A percentile compares a stretch with the other conserved stretches of the same genome.
Evolutionary conservation across 192 early-diverging fungal species (phyloP).

Genomic region (Linnemannia hyalina): DNA sequence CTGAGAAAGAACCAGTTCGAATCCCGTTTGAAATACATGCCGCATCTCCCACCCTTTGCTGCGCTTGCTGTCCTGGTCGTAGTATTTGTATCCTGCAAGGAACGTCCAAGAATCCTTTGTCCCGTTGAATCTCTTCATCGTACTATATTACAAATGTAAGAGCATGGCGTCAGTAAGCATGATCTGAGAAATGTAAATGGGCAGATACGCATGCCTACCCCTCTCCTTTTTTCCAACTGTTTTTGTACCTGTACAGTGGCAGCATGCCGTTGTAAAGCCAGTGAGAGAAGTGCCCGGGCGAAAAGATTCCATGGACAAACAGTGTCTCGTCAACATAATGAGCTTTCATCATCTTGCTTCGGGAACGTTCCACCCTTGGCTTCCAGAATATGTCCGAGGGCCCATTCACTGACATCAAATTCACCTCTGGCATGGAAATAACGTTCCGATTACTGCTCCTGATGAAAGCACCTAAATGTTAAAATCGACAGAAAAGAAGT

Average conservation of each 20-base stretch:
- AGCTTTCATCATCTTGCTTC: neutral
- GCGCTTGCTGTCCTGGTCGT: neutral
- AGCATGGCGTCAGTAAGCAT: too few relatives aligned
- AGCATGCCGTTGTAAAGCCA: constrained; percentile 59
- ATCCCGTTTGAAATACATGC: constrained; percentile 25
- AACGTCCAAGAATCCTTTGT: constrained; percentile 32
- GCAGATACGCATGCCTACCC: too few relatives aligned
- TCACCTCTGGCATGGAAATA: neutral
- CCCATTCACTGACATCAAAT: constrained; percentile 12
- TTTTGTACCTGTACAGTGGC: constrained; percentile 44
- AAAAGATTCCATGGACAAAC: constrained; percentile 57
- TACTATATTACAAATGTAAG: constrained; percentile 7
- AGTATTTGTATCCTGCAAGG: neutral
- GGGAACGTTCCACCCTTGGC: neutral
- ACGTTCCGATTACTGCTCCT: neutral
- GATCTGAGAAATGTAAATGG: too few relatives aligned
- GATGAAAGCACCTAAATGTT: constrained; percentile 7
- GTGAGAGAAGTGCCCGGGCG: constrained; percentile 59
- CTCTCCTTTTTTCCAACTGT: too few relatives aligned
- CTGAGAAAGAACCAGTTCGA: constrained; percentile 35
- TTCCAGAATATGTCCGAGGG: constrained; percentile 19
- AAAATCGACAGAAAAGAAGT: neutral
- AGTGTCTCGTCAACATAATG: constrained; percentile 53
- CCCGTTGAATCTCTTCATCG: constrained; percentile 37
- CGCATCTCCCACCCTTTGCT: constrained; percentile 34